phyloP scores from a whole-genome alignment of 495 filamentous ascomycete species.

The Aspergillus indologenus region DNA sequence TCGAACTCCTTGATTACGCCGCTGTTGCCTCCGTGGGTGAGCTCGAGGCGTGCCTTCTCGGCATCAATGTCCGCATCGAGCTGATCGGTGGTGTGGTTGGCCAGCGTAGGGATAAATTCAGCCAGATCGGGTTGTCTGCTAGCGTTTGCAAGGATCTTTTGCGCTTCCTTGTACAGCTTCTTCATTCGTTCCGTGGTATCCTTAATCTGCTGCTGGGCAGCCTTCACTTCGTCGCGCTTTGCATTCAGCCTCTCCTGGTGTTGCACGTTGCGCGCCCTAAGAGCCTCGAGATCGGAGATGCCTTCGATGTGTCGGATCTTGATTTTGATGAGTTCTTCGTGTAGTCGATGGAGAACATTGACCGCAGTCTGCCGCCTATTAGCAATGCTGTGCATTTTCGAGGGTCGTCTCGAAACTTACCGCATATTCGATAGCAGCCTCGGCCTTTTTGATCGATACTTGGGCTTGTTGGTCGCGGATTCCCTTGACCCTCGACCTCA shows the following conservation, averaged over 20 bases:
- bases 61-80: slow-evolving; percentile 73
- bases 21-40: slow-evolving; percentile 77
- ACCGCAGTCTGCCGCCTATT: slow-evolving; percentile 52
- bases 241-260: slow-evolving; percentile 53
- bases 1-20: slow-evolving; percentile 77
- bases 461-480: slow-evolving; percentile 53
- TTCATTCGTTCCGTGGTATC: slow-evolving; percentile 32
- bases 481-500: slow-evolving; percentile 37
- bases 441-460: slow-evolving; percentile 59
- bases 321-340: slow-evolving; percentile 62
- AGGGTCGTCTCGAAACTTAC: slow-evolving; percentile 35
- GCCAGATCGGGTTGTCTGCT: slow-evolving; percentile 24
- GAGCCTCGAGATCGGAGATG: slow-evolving; percentile 64
- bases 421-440: slow-evolving; percentile 60
- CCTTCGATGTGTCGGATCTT: slow-evolving; percentile 75
- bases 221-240: slow-evolving; percentile 36
- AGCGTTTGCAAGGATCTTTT: slow-evolving; percentile 19
- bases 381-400: slow-evolving; percentile 8
- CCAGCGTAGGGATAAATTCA: slow-evolving; percentile 33
- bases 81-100: slow-evolving; percentile 54
- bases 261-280: slow-evolving; percentile 59
- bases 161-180: slow-evolving; percentile 35
- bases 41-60: slow-evolving; percentile 67
- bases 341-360: slow-evolving; percentile 52
- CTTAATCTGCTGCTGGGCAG: slow-evolving; percentile 31